Conservation (phyloP, 2,329 filamentous ascomycete species). For the Scopulariopsis brevicaulis region DNA sequence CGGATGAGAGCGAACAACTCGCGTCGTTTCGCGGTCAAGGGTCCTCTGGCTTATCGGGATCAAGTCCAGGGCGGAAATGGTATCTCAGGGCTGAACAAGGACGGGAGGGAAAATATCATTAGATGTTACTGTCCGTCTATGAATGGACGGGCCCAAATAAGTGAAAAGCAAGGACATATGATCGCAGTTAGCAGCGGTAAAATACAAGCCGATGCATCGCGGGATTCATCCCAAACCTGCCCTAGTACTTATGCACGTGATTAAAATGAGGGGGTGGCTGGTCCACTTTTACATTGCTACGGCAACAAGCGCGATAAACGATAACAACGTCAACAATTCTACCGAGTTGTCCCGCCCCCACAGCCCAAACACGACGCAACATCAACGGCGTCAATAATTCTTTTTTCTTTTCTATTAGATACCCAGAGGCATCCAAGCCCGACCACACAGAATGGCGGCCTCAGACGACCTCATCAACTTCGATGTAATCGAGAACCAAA, state of each 20-base stretch:
- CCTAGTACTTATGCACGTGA: background rate
- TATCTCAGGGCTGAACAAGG: background rate
- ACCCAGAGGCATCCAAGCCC: constrained; percentile 1
- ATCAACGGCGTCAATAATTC: background rate
- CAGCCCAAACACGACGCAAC: background rate
- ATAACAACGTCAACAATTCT: background rate
- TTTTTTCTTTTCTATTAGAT: background rate
- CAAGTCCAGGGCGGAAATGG: background rate
- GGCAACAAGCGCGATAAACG: background rate
- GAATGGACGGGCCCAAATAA: background rate
- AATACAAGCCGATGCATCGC: background rate
- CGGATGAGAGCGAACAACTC: background rate
- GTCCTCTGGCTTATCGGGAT: background rate
- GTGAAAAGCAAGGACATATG: background rate
- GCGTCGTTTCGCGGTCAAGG: background rate
- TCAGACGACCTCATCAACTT: constrained; percentile 57
- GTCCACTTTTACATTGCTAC: background rate
- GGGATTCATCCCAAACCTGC: background rate
- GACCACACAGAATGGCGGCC: constrained; percentile 27
- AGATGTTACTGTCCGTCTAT: background rate
- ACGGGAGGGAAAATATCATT: background rate
- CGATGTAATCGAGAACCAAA: constrained; percentile 89
- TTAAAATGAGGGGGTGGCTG: background rate
- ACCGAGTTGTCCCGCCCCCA: background rate
- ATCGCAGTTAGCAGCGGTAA: background rate